A percentile compares a stretch with the other conserved stretches of the same genome.
phyloP scores from a whole-genome alignment of 306 rosid species.

The Fragaria ananassa region DNA sequence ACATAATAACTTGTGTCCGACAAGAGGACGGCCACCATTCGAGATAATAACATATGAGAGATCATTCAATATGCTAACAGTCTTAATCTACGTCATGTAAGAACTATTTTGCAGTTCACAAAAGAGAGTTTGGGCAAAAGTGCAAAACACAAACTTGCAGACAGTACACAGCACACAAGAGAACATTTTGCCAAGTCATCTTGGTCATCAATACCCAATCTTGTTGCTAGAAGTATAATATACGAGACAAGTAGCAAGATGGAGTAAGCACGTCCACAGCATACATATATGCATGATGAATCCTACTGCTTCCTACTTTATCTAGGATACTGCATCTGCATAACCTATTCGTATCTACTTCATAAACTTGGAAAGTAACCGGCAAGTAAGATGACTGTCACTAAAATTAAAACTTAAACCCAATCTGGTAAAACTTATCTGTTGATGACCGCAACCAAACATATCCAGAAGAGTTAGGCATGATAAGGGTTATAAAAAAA shows the following conservation, averaged over 20 bases:
- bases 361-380: background rate
- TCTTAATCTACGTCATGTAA: too few relatives aligned
- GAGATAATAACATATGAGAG: too few relatives aligned
- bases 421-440: background rate
- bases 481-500: background rate
- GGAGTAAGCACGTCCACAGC: background rate
- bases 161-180: background rate
- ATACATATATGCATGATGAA: too few relatives aligned
- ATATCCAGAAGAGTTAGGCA: background rate
- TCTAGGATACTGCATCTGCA: too few relatives aligned
- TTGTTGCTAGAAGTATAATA: background rate
- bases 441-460: background rate
- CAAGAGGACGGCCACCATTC: too few relatives aligned
- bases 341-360: background rate
- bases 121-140: background rate
- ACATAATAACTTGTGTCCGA: too few relatives aligned
- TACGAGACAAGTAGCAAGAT: background rate
- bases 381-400: background rate
- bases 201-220: background rate
- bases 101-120: background rate
- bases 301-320: background rate
- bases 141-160: background rate
- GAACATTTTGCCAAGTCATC: background rate
- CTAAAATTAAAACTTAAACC: too few relatives aligned
- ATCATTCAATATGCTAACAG: too few relatives aligned